phyloP scores from a whole-genome alignment of 805 yeast species.

The Metschnikowia gruessii region DNA sequence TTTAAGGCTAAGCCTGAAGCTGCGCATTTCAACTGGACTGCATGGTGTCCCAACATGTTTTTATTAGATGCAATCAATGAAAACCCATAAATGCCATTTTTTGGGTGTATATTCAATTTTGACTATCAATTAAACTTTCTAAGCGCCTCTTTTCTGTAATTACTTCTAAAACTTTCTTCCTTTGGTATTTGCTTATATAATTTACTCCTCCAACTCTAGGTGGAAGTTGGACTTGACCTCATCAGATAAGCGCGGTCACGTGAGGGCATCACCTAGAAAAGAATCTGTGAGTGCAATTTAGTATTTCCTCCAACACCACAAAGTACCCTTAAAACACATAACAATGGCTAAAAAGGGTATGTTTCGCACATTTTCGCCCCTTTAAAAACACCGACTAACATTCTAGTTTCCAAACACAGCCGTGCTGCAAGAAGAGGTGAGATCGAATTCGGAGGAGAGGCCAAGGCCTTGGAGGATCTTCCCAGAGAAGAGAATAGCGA shows the following conservation, averaged over 20 bases:
- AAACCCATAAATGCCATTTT: too few relatives aligned
- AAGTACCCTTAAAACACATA: neutral
- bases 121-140: too few relatives aligned
- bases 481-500: slow-evolving; percentile 63
- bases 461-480: slow-evolving; percentile 47
- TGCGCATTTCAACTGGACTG: too few relatives aligned
- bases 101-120: too few relatives aligned
- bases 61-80: too few relatives aligned
- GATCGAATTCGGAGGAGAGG: slow-evolving; percentile 42
- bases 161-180: too few relatives aligned
- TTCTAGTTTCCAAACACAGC: slow-evolving; percentile 59
- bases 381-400: slow-evolving; percentile 18
- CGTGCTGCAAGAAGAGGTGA: slow-evolving; percentile 77
- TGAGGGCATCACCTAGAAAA: slow-evolving; percentile 9
- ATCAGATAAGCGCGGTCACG: slow-evolving; percentile 10
- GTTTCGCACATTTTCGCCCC: slow-evolving; percentile 13
- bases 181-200: too few relatives aligned
- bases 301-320: neutral
- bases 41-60: too few relatives aligned
- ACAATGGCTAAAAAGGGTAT: slow-evolving; percentile 41
- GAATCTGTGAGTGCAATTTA: neutral
- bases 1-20: too few relatives aligned
- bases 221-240: too few relatives aligned
- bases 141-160: too few relatives aligned
- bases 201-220: too few relatives aligned